Evolutionary conservation across 2,329 filamentous ascomycete species (phyloP).

Genomic region (Talaromyces sp.): DNA sequence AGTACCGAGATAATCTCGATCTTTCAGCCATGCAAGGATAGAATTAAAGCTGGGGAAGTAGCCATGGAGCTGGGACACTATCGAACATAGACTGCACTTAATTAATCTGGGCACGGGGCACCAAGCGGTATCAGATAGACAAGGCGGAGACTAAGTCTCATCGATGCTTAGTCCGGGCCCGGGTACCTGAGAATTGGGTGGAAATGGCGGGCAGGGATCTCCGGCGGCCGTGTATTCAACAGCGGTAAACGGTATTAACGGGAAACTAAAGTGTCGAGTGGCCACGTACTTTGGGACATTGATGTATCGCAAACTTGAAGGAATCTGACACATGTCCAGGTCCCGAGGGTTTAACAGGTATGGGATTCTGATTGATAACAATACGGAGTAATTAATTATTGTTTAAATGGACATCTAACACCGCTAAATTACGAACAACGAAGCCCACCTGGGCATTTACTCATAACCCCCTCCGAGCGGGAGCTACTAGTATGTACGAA

Average conservation of each 20-base stretch:
- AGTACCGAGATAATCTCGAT: background rate
- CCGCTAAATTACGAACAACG: background rate
- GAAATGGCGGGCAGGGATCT: slow-evolving; percentile 17
- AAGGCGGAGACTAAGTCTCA: slow-evolving; percentile 17
- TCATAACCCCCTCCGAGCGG: too few species aligned
- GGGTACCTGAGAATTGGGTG: slow-evolving; percentile 16
- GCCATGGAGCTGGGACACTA: slow-evolving; percentile 5
- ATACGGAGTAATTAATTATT: too few species aligned
- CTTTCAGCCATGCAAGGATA: background rate
- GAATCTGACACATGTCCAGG: background rate
- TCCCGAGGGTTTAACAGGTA: too few species aligned
- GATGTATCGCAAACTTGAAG: background rate
- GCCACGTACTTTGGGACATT: slow-evolving; percentile 4
- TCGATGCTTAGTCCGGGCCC: slow-evolving; percentile 12
- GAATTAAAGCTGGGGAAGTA: background rate
- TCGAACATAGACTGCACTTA: background rate
- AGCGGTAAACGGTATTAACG: background rate
- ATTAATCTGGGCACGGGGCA: slow-evolving; percentile 12
- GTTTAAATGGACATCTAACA: too few species aligned
- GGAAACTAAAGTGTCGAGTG: background rate
- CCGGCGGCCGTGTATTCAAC: slow-evolving; percentile 17
- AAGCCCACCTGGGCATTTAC: too few species aligned
- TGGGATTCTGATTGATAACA: too few species aligned
- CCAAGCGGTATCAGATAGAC: slow-evolving; percentile 22
- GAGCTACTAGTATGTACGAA: background rate